phyloP scores from a whole-genome alignment of 331 rosid species.

The Saraca asoca region DNA sequence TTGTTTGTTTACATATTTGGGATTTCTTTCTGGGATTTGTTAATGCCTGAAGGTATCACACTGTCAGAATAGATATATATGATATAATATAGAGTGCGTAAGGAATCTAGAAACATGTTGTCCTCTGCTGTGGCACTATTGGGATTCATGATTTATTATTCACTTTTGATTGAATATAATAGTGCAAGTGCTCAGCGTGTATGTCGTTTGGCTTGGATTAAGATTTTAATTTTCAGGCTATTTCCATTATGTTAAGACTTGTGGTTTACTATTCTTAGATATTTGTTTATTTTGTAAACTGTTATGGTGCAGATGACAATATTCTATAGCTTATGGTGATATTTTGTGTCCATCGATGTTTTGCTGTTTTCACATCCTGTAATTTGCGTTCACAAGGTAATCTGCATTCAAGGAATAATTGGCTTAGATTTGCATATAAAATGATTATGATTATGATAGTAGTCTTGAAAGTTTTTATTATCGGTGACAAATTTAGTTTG shows the following conservation, averaged over 20 bases:
- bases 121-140: conserved; percentile 50
- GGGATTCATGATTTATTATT: conserved; percentile 57
- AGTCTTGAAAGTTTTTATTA: neutral
- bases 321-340: conserved; percentile 12
- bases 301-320: conserved; percentile 33
- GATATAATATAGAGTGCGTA: conserved; percentile 36
- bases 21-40: conserved; percentile 49
- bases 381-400: conserved; percentile 31
- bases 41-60: conserved; percentile 52
- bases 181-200: conserved; percentile 48
- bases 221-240: conserved; percentile 42
- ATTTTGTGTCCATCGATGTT: conserved; percentile 30
- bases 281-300: conserved; percentile 37
- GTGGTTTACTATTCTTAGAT: conserved; percentile 35
- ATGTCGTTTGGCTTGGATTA: conserved; percentile 52
- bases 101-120: conserved; percentile 47
- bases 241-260: conserved; percentile 43
- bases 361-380: conserved; percentile 32
- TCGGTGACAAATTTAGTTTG: neutral
- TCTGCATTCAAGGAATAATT: conserved; percentile 22
- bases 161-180: conserved; percentile 49
- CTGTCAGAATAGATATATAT: conserved; percentile 49
- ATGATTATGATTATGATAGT: conserved; percentile 6
- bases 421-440: conserved; percentile 27
- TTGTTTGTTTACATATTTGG: conserved; percentile 48